Evolutionary conservation across 108 stramenopile genomes (phyloP).

Genomic region (Conticribra guillardii): DNA sequence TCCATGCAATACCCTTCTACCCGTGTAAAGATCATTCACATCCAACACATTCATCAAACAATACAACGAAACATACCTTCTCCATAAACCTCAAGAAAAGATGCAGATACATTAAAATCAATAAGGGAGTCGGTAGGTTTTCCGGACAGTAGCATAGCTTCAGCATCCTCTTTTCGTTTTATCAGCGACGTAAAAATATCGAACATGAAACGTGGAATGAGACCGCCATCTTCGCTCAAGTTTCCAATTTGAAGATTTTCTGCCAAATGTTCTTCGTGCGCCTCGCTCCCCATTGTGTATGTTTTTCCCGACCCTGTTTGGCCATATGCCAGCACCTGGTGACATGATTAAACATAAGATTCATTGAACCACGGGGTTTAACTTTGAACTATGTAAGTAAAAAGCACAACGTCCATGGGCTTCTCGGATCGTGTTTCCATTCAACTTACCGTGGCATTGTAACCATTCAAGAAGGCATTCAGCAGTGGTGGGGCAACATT

Average conservation of each 20-base stretch:
- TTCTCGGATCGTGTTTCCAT: neutral
- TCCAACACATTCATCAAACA: too few relatives aligned
- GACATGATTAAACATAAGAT: neutral
- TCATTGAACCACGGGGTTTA: neutral
- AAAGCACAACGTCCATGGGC: too few relatives aligned
- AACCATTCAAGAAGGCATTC: conserved; percentile 85
- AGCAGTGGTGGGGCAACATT: conserved; percentile 77
- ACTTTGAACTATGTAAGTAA: neutral
- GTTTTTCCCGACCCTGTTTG: conserved; percentile 70
- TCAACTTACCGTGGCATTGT: conserved; percentile 75
- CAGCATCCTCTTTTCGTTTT: conserved; percentile 32
- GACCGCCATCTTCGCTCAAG: conserved; percentile 59
- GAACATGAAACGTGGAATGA: conserved; percentile 89
- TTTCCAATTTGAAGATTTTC: conserved; percentile 28
- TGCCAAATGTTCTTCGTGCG: conserved; percentile 44
- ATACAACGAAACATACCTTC: too few relatives aligned
- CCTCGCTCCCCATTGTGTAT: conserved; percentile 91
- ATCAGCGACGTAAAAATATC: conserved; percentile 76
- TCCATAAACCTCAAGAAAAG: conserved; percentile 95
- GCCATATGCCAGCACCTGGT: conserved; percentile 65
- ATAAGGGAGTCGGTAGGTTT: conserved; percentile 37
- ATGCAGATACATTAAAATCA: conserved; percentile 69
- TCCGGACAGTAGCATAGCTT: conserved; percentile 34
- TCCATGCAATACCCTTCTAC: too few relatives aligned
- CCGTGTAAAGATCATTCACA: too few relatives aligned